Conservation (phyloP, 2,329 filamentous ascomycete genomes). For the Trichophaea hybrida region DNA sequence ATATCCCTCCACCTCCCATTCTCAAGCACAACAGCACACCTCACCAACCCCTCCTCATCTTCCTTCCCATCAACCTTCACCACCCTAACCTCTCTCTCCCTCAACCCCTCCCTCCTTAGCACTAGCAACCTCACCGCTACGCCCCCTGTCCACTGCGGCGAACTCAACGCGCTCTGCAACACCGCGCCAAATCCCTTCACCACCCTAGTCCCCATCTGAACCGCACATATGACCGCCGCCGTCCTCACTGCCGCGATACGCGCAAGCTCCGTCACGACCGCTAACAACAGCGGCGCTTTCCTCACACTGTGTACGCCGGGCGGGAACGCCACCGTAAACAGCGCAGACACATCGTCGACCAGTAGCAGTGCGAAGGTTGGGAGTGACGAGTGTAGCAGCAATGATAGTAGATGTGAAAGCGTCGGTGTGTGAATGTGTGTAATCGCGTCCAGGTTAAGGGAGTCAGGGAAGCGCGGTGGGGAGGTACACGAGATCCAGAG, state of each 20-base stretch:
- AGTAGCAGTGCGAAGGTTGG: not conserved
- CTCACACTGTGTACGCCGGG: not conserved
- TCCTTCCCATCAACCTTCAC: not conserved
- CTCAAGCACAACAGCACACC: not conserved
- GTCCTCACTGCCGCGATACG: not conserved
- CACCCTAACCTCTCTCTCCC: not conserved
- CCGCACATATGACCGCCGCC: not conserved
- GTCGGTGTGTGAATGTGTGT: not conserved
- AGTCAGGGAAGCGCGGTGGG: not conserved
- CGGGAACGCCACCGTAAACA: not conserved
- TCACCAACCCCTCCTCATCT: not conserved
- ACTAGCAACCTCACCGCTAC: not conserved
- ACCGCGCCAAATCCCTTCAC: not conserved
- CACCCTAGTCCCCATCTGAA: not conserved
- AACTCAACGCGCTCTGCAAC: constrained; percentile 1
- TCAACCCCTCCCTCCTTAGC: not conserved
- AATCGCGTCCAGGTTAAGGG: not conserved
- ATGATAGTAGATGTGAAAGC: not conserved
- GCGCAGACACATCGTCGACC: not conserved
- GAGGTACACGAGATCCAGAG: not conserved
- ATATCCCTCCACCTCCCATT: not conserved
- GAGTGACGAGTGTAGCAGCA: not conserved
- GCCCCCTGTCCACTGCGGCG: not conserved
- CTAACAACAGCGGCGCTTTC: not conserved
- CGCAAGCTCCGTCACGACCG: not conserved